Conservation (phyloP, 257 asterid species). For the Phtheirospermum japonicum region DNA sequence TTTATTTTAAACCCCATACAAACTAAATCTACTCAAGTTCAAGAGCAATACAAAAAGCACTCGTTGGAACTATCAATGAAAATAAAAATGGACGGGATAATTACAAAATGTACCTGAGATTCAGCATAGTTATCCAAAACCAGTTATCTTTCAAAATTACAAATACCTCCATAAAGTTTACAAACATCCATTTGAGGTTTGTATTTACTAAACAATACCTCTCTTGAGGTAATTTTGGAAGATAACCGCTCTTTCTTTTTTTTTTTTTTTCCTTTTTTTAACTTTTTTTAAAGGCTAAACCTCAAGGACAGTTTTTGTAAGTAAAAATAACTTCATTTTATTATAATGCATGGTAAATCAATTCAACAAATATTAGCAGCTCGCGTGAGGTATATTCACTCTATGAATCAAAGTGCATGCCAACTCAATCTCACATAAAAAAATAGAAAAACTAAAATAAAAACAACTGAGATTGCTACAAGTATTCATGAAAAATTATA, state of each 20-base stretch:
- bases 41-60: neutral
- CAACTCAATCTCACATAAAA: slow-evolving; percentile 7
- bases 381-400: neutral
- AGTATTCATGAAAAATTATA: neutral
- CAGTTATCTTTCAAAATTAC: too few species aligned
- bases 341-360: neutral
- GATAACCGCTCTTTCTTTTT: too few species aligned
- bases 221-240: too few species aligned
- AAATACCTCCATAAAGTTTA: too few species aligned
- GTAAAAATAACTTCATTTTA: too few species aligned
- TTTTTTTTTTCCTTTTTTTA: too few species aligned
- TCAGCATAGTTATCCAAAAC: neutral
- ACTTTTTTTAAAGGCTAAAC: too few species aligned
- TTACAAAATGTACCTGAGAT: neutral
- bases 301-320: too few species aligned
- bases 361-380: slow-evolving; percentile 6
- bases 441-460: neutral
- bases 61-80: too few species aligned
- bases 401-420: neutral
- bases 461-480: neutral
- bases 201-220: too few species aligned
- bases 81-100: too few species aligned
- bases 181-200: too few species aligned
- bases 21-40: neutral
- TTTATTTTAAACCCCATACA: neutral